Conservation (phyloP, 1,284 basidiomycete species). For the Malassezia globosa region DNA sequence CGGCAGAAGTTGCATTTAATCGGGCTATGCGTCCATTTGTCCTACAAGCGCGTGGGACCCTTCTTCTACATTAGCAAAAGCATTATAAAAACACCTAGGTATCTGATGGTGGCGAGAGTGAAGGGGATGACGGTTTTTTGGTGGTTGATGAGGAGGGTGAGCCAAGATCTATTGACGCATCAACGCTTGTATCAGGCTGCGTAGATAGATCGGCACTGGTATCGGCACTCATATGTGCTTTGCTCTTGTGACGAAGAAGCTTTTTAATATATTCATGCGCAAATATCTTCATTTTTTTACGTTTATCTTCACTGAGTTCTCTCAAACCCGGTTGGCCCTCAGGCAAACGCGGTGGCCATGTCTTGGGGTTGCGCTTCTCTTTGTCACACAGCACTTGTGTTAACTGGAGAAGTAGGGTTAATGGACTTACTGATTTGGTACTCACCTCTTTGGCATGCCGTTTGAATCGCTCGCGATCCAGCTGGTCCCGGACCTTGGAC, state of each 20-base stretch:
- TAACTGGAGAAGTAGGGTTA: slow-evolving; percentile 50
- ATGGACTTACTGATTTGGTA: no score
- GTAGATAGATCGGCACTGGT: slow-evolving; percentile 2
- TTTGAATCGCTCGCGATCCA: slow-evolving; percentile 82
- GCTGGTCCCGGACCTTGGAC: slow-evolving; percentile 70
- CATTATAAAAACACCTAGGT: no score
- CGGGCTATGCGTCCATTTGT: slow-evolving; percentile 8
- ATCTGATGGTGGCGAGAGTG: no score
- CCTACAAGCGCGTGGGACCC: slow-evolving; percentile 1
- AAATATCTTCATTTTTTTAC: slow-evolving; percentile 80
- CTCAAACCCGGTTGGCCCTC: slow-evolving; percentile 13
- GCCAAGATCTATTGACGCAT: slow-evolving; percentile 1
- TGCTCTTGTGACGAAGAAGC: slow-evolving; percentile 19
- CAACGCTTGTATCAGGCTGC: neutral
- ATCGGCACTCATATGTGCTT: neutral
- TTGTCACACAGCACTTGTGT: slow-evolving; percentile 74
- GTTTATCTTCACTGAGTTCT: slow-evolving; percentile 68
- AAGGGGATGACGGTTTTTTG: no score
- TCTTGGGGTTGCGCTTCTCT: slow-evolving; percentile 62
- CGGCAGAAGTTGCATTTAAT: neutral
- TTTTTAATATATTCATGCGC: slow-evolving; percentile 62
- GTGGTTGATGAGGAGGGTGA: no score
- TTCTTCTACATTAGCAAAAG: slow-evolving; percentile 4
- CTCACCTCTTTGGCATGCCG: slow-evolving; percentile 91
- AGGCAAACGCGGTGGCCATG: slow-evolving; percentile 50